phyloP scores from a whole-genome alignment of 208 protist species.

The Herpetomonas samuelpessoai region DNA sequence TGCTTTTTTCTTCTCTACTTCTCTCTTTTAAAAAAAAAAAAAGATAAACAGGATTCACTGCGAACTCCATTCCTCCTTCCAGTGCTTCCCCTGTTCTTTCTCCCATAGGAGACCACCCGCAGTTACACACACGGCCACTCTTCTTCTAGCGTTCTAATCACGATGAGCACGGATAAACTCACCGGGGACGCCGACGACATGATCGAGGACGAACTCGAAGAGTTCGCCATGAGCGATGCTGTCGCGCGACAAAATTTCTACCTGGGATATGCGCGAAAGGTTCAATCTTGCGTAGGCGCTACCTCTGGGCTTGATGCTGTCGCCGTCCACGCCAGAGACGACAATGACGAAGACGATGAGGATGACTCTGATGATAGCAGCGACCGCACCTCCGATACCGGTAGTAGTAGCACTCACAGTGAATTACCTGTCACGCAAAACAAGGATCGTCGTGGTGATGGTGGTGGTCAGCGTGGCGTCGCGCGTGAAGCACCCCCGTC shows the following conservation, averaged over 20 bases:
- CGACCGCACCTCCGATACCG: no score
- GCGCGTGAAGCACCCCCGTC: no score
- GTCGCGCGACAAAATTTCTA: background rate
- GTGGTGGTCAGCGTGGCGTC: no score
- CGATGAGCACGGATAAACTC: background rate
- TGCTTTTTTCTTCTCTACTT: no score
- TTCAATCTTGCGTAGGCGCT: background rate
- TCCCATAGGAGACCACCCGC: background rate
- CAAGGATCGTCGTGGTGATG: no score
- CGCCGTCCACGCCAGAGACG: background rate
- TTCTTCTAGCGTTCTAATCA: no score
- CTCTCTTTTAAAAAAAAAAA: no score
- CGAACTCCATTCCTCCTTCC: no score
- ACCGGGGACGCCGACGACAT: conserved; percentile 2
- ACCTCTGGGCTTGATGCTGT: background rate
- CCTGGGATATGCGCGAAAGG: background rate
- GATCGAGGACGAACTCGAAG: conserved; percentile 13
- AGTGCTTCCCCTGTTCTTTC: conserved; percentile 1
- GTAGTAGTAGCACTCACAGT: no score
- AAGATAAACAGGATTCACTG: no score
- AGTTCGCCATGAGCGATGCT: background rate
- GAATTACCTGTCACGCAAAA: no score
- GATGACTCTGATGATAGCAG: no score
- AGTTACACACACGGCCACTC: conserved; percentile 1
- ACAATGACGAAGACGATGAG: background rate